Conservation (phyloP, 257 asterid species). For the Fraxinus excelsior region DNA sequence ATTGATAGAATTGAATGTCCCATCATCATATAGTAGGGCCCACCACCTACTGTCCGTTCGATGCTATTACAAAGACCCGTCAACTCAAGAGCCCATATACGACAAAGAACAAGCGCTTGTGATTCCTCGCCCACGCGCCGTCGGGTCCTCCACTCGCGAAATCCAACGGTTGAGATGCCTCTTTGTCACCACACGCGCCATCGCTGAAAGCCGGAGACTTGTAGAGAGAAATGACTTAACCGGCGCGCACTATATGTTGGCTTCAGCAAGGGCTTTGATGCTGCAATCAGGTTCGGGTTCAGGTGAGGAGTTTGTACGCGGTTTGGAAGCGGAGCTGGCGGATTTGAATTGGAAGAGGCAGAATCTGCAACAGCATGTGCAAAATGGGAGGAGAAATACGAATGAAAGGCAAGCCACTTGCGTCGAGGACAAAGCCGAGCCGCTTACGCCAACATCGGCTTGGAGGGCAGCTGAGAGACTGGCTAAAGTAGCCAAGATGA, state of each 20-base stretch:
- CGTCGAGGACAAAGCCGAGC: slow-evolving; percentile 63
- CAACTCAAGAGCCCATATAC: slow-evolving; percentile 63
- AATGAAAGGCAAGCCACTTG: slow-evolving; percentile 26
- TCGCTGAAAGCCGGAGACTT: slow-evolving; percentile 73
- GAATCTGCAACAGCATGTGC: slow-evolving; percentile 29
- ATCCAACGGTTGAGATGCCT: slow-evolving; percentile 66
- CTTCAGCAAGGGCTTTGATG: slow-evolving; percentile 73
- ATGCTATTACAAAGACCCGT: slow-evolving; percentile 84
- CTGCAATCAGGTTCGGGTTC: slow-evolving; percentile 64
- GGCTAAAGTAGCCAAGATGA: slow-evolving; percentile 92
- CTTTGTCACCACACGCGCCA: slow-evolving; percentile 79
- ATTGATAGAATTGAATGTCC: slow-evolving; percentile 79
- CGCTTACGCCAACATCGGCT: slow-evolving; percentile 96
- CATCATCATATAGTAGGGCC: slow-evolving; percentile 66
- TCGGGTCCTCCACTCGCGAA: slow-evolving; percentile 56
- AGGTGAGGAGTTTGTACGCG: slow-evolving; percentile 67
- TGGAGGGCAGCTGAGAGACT: slow-evolving; percentile 99
- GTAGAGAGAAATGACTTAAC: slow-evolving; percentile 53
- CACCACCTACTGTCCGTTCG: slow-evolving; percentile 81
- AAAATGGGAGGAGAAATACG: slow-evolving; percentile 31
- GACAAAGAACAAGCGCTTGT: slow-evolving; percentile 59
- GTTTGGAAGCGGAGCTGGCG: slow-evolving; percentile 77
- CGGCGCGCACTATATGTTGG: slow-evolving; percentile 76
- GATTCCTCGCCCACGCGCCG: slow-evolving; percentile 81
- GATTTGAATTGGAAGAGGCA: slow-evolving; percentile 55